phyloP scores from a whole-genome alignment of 345 rosid genomes.

The Arabidopsis arenosa region DNA sequence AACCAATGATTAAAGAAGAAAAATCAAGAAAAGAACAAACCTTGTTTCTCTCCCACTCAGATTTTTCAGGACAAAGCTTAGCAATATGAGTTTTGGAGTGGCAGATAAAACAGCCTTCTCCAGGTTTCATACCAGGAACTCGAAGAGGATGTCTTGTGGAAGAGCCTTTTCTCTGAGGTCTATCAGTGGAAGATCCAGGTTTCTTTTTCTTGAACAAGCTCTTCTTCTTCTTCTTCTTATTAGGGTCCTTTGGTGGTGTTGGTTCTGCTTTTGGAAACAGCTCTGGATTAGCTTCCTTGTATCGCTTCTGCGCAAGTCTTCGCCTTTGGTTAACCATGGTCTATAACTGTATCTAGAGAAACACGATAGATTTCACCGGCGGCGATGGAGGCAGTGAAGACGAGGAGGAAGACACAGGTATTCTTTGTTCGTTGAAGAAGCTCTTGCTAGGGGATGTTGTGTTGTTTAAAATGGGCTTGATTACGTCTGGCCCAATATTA shows the following conservation, averaged over 20 bases:
- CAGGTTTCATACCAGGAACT: slow-evolving; percentile 94
- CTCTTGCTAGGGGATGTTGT: background rate
- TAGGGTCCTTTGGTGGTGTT: slow-evolving; percentile 67
- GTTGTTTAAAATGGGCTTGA: slow-evolving; percentile 4
- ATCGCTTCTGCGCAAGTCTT: slow-evolving; percentile 72
- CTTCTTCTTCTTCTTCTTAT: slow-evolving; percentile 65
- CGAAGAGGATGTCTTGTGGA: slow-evolving; percentile 75
- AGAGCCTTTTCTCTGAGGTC: slow-evolving; percentile 48
- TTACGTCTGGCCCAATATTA: background rate
- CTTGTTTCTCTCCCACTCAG: slow-evolving; percentile 91
- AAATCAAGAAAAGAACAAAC: slow-evolving; percentile 44
- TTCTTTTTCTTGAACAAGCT: slow-evolving; percentile 68
- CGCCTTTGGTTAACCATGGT: slow-evolving; percentile 81
- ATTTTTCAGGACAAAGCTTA: slow-evolving; percentile 78
- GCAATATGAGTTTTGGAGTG: slow-evolving; percentile 82
- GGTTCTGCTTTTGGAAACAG: slow-evolving; percentile 73
- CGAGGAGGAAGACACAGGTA: background rate
- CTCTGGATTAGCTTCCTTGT: slow-evolving; percentile 67
- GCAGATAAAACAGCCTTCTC: slow-evolving; percentile 87
- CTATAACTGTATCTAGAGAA: background rate
- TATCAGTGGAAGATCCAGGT: slow-evolving; percentile 45
- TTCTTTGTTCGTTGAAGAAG: slow-evolving; percentile 9
- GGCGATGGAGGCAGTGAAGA: slow-evolving; percentile 26
- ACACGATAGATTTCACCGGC: slow-evolving; percentile 23
- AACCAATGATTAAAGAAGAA: background rate